Evolutionary conservation across 1,139 yeast genomes (phyloP).

Genomic region (Candida sp.): DNA sequence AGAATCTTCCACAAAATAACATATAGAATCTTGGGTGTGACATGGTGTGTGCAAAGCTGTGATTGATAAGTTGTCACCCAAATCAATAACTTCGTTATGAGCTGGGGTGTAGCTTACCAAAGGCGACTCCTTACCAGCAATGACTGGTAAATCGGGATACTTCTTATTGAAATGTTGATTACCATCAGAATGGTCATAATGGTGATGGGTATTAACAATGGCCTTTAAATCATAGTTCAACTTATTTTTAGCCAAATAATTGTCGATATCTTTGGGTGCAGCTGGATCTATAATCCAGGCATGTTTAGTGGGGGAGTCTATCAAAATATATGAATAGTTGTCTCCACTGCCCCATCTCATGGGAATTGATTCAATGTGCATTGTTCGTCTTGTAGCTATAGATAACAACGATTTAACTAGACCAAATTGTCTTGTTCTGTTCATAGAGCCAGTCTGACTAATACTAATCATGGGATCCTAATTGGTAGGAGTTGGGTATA

Average conservation of each 20-base stretch:
- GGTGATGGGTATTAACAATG: conserved; percentile 94
- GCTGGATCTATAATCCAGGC: conserved; percentile 95
- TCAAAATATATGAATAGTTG: conserved; percentile 79
- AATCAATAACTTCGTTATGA: conserved; percentile 54
- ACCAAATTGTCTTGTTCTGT: not conserved
- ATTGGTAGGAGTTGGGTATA: not conserved
- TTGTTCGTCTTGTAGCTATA: conserved; percentile 35
- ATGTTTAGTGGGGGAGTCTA: conserved; percentile 62
- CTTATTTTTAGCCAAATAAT: conserved; percentile 21
- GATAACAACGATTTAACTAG: not conserved
- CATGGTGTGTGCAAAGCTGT: conserved; percentile 95
- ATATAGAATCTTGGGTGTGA: conserved; percentile 94
- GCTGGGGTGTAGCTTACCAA: conserved; percentile 65
- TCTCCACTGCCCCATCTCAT: conserved; percentile 97
- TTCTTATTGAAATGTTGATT: conserved; percentile 45
- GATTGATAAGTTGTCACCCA: conserved; percentile 65
- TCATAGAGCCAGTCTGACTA: not conserved
- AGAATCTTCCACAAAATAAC: conserved; percentile 71
- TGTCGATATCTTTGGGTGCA: conserved; percentile 57
- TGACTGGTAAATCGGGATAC: conserved; percentile 61
- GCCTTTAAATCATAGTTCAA: conserved; percentile 50
- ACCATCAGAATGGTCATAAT: conserved; percentile 93
- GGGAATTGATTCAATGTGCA: conserved; percentile 81
- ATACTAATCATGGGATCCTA: not conserved
- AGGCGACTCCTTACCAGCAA: conserved; percentile 84